These are phyloP conservation scores for Gautieria morchelliformis DNA, from an alignment of 768 basidiomycete species.

Conservation along the genomic window DNA sequence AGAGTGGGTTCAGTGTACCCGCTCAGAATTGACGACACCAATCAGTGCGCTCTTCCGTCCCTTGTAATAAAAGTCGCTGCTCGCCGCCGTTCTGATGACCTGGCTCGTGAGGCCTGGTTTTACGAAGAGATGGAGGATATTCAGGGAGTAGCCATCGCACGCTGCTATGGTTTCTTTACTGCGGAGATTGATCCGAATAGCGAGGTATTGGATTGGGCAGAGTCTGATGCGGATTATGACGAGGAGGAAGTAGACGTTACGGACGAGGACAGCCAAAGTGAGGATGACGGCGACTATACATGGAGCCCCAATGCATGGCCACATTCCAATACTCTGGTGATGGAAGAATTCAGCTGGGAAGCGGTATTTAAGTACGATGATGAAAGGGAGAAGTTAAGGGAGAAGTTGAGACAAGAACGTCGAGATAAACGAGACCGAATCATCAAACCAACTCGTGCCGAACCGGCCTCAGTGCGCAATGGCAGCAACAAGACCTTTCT, in stretches of 20 bases:
- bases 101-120: slow-evolving; percentile 12
- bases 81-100: neutral
- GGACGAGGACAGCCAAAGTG: neutral
- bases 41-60: neutral
- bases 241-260: neutral
- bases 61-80: neutral
- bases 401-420: neutral
- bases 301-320: neutral
- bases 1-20: neutral
- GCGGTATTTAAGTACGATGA: too few relatives aligned
- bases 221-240: neutral
- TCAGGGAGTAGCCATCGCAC: slow-evolving; percentile 8
- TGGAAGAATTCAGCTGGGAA: too few relatives aligned
- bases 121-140: slow-evolving; percentile 12
- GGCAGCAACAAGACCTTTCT: too few relatives aligned
- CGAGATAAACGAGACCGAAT: neutral
- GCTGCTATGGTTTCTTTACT: slow-evolving; percentile 11
- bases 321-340: neutral
- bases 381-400: too few relatives aligned
- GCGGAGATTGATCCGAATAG: neutral
- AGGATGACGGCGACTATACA: neutral
- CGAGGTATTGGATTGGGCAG: too few relatives aligned
- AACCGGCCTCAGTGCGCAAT: too few relatives aligned
- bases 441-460: too few relatives aligned
- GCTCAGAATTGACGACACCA: neutral